Evolutionary conservation across 2,329 filamentous ascomycete species (phyloP).

Genomic region (Ophiostoma novo-ulmi): DNA sequence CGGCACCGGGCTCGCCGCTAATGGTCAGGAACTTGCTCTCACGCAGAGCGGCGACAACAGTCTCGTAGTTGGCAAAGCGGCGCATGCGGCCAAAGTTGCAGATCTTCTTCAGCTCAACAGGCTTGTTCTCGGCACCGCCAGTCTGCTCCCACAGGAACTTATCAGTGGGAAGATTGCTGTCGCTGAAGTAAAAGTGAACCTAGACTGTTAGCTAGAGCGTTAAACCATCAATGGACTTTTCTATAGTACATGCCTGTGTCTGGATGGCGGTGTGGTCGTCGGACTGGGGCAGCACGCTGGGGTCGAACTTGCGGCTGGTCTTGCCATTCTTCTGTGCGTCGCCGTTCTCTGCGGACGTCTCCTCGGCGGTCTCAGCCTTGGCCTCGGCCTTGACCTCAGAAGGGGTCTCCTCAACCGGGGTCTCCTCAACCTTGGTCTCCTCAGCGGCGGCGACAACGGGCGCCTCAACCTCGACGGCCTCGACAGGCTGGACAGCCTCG

Average conservation of each 20-base stretch:
- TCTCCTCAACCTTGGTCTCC: constrained; percentile 27
- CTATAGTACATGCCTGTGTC: constrained; percentile 58
- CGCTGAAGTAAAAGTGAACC: constrained; percentile 95
- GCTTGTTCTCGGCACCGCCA: constrained; percentile 72
- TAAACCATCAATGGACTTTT: neutral
- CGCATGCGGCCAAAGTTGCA: constrained; percentile 93
- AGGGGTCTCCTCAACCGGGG: constrained; percentile 27
- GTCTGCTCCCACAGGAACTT: constrained; percentile 78
- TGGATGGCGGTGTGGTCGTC: constrained; percentile 77
- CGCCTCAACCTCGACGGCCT: constrained; percentile 24
- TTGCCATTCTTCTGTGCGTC: constrained; percentile 41
- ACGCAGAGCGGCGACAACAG: constrained; percentile 76
- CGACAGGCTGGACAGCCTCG: constrained; percentile 28
- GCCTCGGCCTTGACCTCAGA: constrained; percentile 30
- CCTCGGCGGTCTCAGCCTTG: constrained; percentile 35
- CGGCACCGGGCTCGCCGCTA: constrained; percentile 64
- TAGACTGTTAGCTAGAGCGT: constrained; percentile 35
- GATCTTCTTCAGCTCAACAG: constrained; percentile 72
- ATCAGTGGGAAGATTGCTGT: constrained; percentile 83
- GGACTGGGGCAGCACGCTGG: constrained; percentile 61
- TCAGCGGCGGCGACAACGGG: constrained; percentile 15
- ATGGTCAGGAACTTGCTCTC: constrained; percentile 69
- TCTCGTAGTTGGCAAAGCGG: constrained; percentile 81
- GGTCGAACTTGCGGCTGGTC: constrained; percentile 66
- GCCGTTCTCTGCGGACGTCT: constrained; percentile 24